Evolutionary conservation across 1,284 basidiomycete species (phyloP), one percentile per base, ranked within the genome.

Genomic region (Tranzscheliella williamsii): DNA sequence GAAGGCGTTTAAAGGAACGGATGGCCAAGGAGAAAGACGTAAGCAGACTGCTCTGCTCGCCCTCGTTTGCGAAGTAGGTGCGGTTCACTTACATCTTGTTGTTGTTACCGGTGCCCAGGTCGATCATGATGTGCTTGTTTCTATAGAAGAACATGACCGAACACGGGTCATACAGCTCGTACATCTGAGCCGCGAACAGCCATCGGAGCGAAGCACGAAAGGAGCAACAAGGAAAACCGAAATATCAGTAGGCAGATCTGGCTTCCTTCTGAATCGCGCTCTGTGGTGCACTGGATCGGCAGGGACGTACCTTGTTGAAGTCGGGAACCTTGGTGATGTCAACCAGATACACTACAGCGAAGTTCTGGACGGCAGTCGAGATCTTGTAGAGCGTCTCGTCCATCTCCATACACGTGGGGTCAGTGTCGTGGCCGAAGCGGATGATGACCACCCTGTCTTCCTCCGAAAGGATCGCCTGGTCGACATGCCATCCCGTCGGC

Each of bases 51-150:
- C n/a, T 31, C 4, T n/a, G n/a, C n/a, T n/a, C n/a, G n/a, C n/a
- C n/a, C n/a, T n/a, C n/a, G n/a, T n/a, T 17, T 20, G 13, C 13
- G 15, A 12, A 26, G 9, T n/a, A 5, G 4, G 27, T 21, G 37
- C 31, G 18, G 22, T 5, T 16, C 20, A 55, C 67, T 60, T 44
- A 70, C 67, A 96, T 95, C 81, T 99, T 98, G 81, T 98, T 98
- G 80, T 99, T 98, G 81, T 99, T 97, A 82, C 95, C 94, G 39
- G 94, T 98, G 13, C 94, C 93, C 67, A 96, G 81, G 85, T 97
- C 94, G 76, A 98, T 96, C 94, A 98, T 97, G 80, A 98, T 99
- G 76, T 99, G 94, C 79, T 98, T 95, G 81, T 96, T 96, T 31
- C 92, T 73, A 41, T 56, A 73, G 40, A 76, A 73, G 43, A 72